phyloP scores from a whole-genome alignment of 805 yeast genomes.

The Wickerhamiella hasegawae region DNA sequence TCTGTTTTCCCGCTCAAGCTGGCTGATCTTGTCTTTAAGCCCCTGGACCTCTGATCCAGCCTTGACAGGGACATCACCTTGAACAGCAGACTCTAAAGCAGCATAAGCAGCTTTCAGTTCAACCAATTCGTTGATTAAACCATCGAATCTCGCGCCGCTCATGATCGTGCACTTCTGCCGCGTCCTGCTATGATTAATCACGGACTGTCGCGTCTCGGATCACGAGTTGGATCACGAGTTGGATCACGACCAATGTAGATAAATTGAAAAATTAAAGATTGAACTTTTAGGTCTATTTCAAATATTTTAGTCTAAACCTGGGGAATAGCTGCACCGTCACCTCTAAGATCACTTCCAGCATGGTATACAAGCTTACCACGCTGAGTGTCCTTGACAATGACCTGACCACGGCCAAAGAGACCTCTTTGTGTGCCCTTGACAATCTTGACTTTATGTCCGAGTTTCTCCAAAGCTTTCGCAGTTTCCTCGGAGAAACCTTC shows the following conservation, averaged over 20 bases:
- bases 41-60: neutral
- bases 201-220: no score
- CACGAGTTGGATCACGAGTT: no score
- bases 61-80: neutral
- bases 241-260: no score
- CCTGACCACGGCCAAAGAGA: constrained; percentile 50
- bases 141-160: no score
- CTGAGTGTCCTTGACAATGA: constrained; percentile 32
- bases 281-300: no score
- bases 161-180: no score
- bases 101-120: no score
- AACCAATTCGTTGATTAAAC: no score
- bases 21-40: neutral
- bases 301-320: constrained; percentile 23
- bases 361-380: constrained; percentile 33
- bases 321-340: constrained; percentile 70
- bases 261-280: no score
- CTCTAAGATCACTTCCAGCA: constrained; percentile 68
- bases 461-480: constrained; percentile 27
- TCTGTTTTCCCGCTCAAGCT: constrained; percentile 3
- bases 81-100: no score
- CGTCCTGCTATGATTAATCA: no score
- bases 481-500: constrained; percentile 40
- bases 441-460: constrained; percentile 44
- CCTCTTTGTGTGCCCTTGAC: constrained; percentile 29